Evolutionary conservation across 169 alveolate genomes (phyloP).

Genomic region (Theileria annulata): DNA sequence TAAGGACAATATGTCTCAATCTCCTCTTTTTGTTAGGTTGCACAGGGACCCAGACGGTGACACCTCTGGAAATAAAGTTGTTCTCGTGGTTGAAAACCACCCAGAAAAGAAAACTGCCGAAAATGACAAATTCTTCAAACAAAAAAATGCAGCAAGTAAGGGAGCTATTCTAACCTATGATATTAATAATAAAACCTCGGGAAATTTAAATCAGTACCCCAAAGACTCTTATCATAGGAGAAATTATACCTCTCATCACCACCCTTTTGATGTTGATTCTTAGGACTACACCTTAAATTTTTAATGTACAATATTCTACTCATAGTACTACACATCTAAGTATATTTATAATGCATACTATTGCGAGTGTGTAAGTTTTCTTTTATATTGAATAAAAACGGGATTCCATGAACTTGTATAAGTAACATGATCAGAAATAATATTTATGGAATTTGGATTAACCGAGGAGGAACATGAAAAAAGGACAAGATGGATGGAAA

Average conservation of each 20-base stretch:
- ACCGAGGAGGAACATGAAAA: neutral
- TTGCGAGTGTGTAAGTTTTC: no score
- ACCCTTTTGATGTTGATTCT: neutral
- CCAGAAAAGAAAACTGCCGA: neutral
- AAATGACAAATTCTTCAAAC: neutral
- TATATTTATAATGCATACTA: neutral
- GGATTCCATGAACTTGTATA: neutral
- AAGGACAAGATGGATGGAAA: constrained; percentile 18
- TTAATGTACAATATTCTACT: no score
- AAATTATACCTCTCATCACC: neutral
- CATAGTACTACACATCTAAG: no score
- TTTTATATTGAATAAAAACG: neutral
- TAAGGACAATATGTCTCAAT: neutral
- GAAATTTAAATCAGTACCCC: neutral
- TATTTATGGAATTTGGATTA: neutral
- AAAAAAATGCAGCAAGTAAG: neutral
- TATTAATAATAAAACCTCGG: neutral
- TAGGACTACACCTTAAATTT: neutral
- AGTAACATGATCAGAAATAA: no score
- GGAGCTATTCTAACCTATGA: neutral
- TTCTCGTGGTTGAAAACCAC: neutral
- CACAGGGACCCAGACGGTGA: neutral
- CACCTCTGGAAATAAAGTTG: neutral
- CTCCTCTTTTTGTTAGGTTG: neutral
- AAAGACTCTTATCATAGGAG: neutral